Percentiles rank a stretch among this genome's conserved stretches.
Evolutionary conservation across 768 basidiomycete genomes (phyloP).

Genomic region (Pisolithus sp.): DNA sequence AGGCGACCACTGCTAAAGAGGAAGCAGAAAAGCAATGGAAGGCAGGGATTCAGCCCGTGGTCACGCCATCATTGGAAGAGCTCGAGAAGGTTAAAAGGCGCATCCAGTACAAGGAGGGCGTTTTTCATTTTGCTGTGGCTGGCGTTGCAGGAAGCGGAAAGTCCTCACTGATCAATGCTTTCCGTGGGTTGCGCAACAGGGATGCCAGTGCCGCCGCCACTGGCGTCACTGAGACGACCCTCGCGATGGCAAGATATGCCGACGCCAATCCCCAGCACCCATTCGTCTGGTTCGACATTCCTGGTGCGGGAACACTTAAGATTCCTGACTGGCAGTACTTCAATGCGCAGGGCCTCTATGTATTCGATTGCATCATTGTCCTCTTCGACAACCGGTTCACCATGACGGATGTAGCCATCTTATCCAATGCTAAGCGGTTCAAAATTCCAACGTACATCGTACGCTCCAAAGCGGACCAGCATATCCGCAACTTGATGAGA

Average conservation of each 20-base stretch:
- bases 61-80: slow-evolving; percentile 18
- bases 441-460: slow-evolving; percentile 30
- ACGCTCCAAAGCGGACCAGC: slow-evolving; percentile 32
- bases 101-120: slow-evolving; percentile 19
- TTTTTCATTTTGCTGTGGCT: slow-evolving; percentile 29
- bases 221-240: slow-evolving; percentile 26
- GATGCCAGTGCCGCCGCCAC: slow-evolving; percentile 20
- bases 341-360: slow-evolving; percentile 30
- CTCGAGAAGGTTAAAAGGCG: slow-evolving; percentile 8
- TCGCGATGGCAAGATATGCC: slow-evolving; percentile 18
- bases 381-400: slow-evolving; percentile 30
- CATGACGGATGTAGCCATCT: slow-evolving; percentile 27
- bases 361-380: slow-evolving; percentile 30
- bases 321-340: slow-evolving; percentile 33
- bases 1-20: slow-evolving; percentile 3
- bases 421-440: slow-evolving; percentile 24
- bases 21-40: slow-evolving; percentile 14
- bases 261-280: slow-evolving; percentile 16
- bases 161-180: slow-evolving; percentile 31
- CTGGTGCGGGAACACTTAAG: slow-evolving; percentile 30
- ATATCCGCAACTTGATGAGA: slow-evolving; percentile 19
- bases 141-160: slow-evolving; percentile 31
- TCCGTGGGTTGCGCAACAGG: slow-evolving; percentile 23
- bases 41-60: slow-evolving; percentile 21
- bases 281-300: slow-evolving; percentile 31